Conservation (phyloP, 805 yeast species). For the Metschnikowia kunwiensis region DNA sequence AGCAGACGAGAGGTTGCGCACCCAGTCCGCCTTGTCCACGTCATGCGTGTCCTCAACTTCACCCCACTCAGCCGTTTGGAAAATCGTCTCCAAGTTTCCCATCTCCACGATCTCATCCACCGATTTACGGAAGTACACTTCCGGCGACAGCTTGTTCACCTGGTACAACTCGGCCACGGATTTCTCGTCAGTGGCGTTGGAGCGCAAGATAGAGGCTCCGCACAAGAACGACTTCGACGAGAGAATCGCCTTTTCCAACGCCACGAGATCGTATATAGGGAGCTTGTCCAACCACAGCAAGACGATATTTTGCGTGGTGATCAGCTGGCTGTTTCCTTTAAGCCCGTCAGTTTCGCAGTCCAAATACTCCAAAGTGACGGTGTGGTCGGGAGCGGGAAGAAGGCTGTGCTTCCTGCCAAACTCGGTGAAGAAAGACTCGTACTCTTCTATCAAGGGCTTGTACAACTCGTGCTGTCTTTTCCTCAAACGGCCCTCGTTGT, state of each 20-base stretch:
- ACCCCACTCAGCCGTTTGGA: conserved; percentile 92
- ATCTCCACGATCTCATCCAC: conserved; percentile 72
- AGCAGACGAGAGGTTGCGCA: conserved; percentile 79
- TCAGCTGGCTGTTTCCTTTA: conserved; percentile 72
- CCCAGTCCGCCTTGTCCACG: conserved; percentile 87
- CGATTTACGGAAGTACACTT: conserved; percentile 37
- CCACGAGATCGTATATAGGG: conserved; percentile 75
- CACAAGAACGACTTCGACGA: conserved; percentile 83
- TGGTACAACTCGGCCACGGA: conserved; percentile 29
- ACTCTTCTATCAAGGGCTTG: conserved; percentile 66
- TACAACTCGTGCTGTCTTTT: conserved; percentile 75
- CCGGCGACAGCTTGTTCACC: conserved; percentile 30
- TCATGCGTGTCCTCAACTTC: conserved; percentile 99
- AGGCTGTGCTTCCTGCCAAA: conserved; percentile 30
- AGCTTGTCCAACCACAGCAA: conserved; percentile 59
- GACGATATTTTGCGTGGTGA: conserved; percentile 59
- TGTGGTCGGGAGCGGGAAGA: conserved; percentile 21
- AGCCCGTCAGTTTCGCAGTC: conserved; percentile 84
- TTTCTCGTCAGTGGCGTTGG: conserved; percentile 28
- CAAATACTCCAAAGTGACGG: conserved; percentile 50
- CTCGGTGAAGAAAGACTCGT: conserved; percentile 55
- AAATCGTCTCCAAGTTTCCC: conserved; percentile 76
- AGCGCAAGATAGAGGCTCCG: conserved; percentile 66
- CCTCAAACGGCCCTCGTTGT: conserved; percentile 81
- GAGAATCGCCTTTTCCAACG: conserved; percentile 85